Conservation (phyloP, 108 stramenopile genomes). For the Skeletonema grethae region DNA sequence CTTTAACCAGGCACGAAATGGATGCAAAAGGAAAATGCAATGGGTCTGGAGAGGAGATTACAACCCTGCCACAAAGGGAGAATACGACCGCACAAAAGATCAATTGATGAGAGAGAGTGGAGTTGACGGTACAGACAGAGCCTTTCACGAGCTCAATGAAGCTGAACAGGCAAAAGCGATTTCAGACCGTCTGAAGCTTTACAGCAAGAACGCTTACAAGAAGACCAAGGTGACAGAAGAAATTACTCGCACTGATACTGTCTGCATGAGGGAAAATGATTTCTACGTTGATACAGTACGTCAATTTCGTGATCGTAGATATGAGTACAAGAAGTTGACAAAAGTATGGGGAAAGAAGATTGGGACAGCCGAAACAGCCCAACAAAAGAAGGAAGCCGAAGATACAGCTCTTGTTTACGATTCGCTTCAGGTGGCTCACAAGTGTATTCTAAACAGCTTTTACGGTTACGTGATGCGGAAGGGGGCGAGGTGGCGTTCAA, state of each 20-base stretch:
- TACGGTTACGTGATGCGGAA: slow-evolving; percentile 99
- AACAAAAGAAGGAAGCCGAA: slow-evolving; percentile 90
- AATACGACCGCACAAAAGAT: slow-evolving; percentile 86
- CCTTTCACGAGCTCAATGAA: slow-evolving; percentile 81
- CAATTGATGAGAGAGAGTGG: slow-evolving; percentile 84
- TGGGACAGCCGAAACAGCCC: slow-evolving; percentile 78
- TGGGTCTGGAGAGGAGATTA: slow-evolving; percentile 99
- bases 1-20: slow-evolving; percentile 92
- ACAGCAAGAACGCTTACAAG: slow-evolving; percentile 95
- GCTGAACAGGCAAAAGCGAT: slow-evolving; percentile 84
- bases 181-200: slow-evolving; percentile 86
- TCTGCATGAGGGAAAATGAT: slow-evolving; percentile 99
- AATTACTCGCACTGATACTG: slow-evolving; percentile 85
- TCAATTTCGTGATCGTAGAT: slow-evolving; percentile 98
- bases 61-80: slow-evolving; percentile 83
- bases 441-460: slow-evolving; percentile 97
- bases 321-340: slow-evolving; percentile 97
- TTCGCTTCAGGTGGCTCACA: slow-evolving; percentile 99
- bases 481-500: slow-evolving; percentile 99
- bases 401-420: slow-evolving; percentile 95
- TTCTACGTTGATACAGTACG: slow-evolving; percentile 99
- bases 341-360: slow-evolving; percentile 96
- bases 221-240: slow-evolving; percentile 97
- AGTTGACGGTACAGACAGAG: slow-evolving; percentile 67
- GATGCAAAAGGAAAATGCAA: slow-evolving; percentile 96